These are phyloP conservation scores for Thelonectria discophora DNA, from an alignment of 2,329 filamentous ascomycete genomes.

Conservation along the genomic window DNA sequence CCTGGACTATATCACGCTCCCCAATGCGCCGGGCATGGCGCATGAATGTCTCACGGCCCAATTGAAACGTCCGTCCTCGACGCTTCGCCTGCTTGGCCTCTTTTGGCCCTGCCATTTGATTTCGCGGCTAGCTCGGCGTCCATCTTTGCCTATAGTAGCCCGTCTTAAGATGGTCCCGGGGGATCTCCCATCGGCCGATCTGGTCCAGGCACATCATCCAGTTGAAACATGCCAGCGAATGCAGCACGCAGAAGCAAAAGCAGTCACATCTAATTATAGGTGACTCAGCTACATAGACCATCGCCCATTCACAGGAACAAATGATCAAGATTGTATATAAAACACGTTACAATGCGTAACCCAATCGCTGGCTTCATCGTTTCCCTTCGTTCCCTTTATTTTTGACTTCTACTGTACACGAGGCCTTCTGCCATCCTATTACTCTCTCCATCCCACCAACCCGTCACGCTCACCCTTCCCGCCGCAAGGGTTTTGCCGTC, in stretches of 20 bases:
- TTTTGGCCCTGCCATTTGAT: background rate
- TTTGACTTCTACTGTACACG: constrained; percentile 39
- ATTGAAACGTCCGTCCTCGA: background rate
- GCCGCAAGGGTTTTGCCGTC: background rate
- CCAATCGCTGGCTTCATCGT: constrained; percentile 20
- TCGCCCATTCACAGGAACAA: background rate
- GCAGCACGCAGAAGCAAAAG: background rate
- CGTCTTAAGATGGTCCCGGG: background rate
- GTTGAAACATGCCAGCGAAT: background rate
- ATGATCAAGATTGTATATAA: background rate
- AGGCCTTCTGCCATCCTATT: constrained; percentile 19
- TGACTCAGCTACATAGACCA: background rate
- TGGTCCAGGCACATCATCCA: background rate
- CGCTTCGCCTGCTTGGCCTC: background rate
- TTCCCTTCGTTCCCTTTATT: constrained; percentile 21
- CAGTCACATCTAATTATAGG: background rate
- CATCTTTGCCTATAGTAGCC: background rate
- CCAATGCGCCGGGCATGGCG: constrained; percentile 28
- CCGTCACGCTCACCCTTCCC: background rate
- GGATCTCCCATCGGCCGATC: background rate
- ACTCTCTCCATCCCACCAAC: constrained; percentile 24
- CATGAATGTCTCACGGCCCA: constrained; percentile 23
- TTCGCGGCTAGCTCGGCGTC: constrained; percentile 13
- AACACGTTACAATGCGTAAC: constrained; percentile 8
- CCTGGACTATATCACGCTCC: constrained; percentile 28